Percentiles rank a stretch among this genome's conserved stretches.
Evolutionary conservation across 2,329 filamentous ascomycete genomes (phyloP).

Genomic region (Cladosporium halotolerans): DNA sequence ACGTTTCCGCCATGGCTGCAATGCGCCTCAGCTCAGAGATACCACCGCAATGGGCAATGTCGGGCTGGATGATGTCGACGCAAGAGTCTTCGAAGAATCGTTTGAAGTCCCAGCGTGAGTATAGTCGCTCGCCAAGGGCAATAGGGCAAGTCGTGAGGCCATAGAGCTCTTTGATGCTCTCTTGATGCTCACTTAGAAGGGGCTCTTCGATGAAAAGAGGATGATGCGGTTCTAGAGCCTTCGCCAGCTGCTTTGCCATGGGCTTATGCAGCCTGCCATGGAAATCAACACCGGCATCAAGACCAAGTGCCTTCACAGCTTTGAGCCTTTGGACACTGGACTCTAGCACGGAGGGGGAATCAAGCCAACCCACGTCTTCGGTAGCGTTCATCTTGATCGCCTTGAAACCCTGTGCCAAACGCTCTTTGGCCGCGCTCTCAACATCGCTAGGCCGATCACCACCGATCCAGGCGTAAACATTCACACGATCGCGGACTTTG

Average conservation of each 20-base stretch:
- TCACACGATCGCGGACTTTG: constrained; percentile 61
- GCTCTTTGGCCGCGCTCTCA: constrained; percentile 40
- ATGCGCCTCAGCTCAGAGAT: constrained; percentile 66
- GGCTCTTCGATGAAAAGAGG: constrained; percentile 71
- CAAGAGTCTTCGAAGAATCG: constrained; percentile 61
- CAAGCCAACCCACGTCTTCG: constrained; percentile 67
- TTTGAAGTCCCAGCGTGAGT: constrained; percentile 66
- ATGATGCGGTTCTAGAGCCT: constrained; percentile 56
- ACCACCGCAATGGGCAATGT: constrained; percentile 64
- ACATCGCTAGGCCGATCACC: constrained; percentile 64
- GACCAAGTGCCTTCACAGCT: constrained; percentile 59
- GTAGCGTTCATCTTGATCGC: constrained; percentile 74
- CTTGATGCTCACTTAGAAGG: constrained; percentile 61
- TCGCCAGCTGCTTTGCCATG: constrained; percentile 69
- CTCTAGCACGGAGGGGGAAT: constrained; percentile 59
- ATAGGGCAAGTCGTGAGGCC: constrained; percentile 56
- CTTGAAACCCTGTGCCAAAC: constrained; percentile 56
- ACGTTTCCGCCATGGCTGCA: constrained; percentile 63
- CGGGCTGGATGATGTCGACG: constrained; percentile 64
- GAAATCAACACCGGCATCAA: constrained; percentile 70
- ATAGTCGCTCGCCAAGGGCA: constrained; percentile 64
- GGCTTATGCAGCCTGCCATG: constrained; percentile 69
- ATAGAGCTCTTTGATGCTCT: constrained; percentile 56
- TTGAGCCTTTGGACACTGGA: constrained; percentile 60
- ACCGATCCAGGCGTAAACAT: constrained; percentile 71